Conservation (phyloP, 192 early-diverging fungal species). For the Backusella parvicylindrica region DNA sequence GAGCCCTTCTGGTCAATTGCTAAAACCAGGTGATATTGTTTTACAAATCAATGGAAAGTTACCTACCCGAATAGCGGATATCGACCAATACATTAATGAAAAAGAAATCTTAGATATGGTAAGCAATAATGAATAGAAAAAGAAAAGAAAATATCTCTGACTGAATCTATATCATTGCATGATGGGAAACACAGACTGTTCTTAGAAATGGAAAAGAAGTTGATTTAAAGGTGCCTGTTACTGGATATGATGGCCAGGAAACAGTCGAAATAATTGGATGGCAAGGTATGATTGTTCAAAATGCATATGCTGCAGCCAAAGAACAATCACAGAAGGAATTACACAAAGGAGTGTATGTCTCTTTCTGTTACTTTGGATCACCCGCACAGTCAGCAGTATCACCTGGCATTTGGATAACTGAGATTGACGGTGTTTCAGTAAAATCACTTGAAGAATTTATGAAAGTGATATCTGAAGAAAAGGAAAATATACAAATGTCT, state of each 20-base stretch:
- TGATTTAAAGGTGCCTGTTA: constrained; percentile 60
- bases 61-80: constrained; percentile 53
- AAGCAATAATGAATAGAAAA: constrained; percentile 13
- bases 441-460: constrained; percentile 59
- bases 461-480: constrained; percentile 37
- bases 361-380: constrained; percentile 56
- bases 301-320: constrained; percentile 61
- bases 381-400: constrained; percentile 52
- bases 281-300: constrained; percentile 79
- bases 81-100: constrained; percentile 42
- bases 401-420: constrained; percentile 71
- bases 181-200: constrained; percentile 40
- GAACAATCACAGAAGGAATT: constrained; percentile 56
- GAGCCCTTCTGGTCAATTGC: constrained; percentile 49
- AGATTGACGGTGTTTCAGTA: constrained; percentile 58
- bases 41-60: constrained; percentile 63
- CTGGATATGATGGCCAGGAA: constrained; percentile 45
- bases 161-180: not conserved
- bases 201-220: constrained; percentile 73
- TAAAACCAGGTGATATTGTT: constrained; percentile 64
- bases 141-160: not conserved
- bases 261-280: constrained; percentile 72
- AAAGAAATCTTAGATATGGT: constrained; percentile 51
- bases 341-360: constrained; percentile 61
- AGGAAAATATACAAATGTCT: constrained; percentile 11